phyloP scores from a whole-genome alignment of 805 yeast species.

The Ogataea polymorpha region DNA sequence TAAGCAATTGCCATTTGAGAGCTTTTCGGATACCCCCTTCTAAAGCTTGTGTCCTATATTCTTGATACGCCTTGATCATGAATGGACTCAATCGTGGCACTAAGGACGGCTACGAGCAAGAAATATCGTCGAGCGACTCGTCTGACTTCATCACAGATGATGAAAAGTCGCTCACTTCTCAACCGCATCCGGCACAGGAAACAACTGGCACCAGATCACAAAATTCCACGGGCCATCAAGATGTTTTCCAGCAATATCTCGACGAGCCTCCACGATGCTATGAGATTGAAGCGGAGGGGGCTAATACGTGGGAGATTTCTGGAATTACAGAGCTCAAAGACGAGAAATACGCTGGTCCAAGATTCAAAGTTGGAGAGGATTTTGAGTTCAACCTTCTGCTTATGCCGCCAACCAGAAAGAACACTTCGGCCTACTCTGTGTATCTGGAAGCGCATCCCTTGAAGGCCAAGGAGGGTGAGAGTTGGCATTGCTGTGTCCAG shows the following conservation, averaged over 20 bases:
- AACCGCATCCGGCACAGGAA: conserved; percentile 4
- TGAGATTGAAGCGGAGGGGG: conserved; percentile 28
- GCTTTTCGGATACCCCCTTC: not conserved
- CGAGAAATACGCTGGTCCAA: conserved; percentile 39
- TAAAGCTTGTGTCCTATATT: not conserved
- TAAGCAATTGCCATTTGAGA: too few relatives aligned
- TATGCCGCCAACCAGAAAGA: conserved; percentile 70
- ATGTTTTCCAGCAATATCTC: conserved; percentile 20
- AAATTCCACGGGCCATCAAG: conserved; percentile 22
- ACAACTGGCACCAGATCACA: not conserved
- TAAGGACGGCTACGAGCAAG: conserved; percentile 19
- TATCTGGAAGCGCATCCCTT: conserved; percentile 74
- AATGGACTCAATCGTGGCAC: conserved; percentile 8
- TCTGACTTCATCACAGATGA: conserved; percentile 24
- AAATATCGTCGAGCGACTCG: conserved; percentile 22
- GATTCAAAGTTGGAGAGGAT: conserved; percentile 52
- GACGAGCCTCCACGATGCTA: conserved; percentile 33
- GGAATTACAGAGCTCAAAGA: conserved; percentile 32
- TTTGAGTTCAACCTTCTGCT: conserved; percentile 67
- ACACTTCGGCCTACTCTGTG: conserved; percentile 57
- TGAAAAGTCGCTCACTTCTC: conserved; percentile 10
- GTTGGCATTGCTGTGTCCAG: conserved; percentile 90
- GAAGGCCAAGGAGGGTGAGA: conserved; percentile 29
- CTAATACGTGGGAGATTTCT: conserved; percentile 39
- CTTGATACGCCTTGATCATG: conserved; percentile 9